Evolutionary conservation across 1,139 yeast genomes (phyloP).

Genomic region (Diutina neorugosa): DNA sequence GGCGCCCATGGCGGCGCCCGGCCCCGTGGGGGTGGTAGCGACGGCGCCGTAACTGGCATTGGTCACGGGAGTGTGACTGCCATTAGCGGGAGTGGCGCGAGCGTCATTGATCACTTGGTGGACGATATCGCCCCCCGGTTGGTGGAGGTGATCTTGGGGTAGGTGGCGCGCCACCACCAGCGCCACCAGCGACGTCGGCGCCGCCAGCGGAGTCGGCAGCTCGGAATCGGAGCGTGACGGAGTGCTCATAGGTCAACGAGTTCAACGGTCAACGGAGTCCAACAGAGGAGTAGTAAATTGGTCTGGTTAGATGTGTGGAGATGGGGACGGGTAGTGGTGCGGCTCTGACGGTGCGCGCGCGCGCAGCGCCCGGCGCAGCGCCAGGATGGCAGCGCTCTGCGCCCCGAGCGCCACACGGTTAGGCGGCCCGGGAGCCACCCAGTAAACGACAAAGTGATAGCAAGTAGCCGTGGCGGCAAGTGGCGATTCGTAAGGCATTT

Average conservation of each 20-base stretch:
- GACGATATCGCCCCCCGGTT: constrained; percentile 66
- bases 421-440: background rate
- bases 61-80: constrained; percentile 36
- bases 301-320: too few relatives aligned
- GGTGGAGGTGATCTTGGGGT: constrained; percentile 29
- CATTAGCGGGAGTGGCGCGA: constrained; percentile 12
- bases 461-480: background rate
- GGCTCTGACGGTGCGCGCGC: too few relatives aligned
- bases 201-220: background rate
- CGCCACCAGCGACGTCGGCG: background rate
- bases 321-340: background rate
- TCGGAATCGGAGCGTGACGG: background rate
- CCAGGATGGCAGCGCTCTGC: too few relatives aligned
- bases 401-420: background rate
- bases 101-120: constrained; percentile 36
- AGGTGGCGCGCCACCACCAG: constrained; percentile 3
- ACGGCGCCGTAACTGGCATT: constrained; percentile 34
- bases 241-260: background rate
- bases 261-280: too few relatives aligned
- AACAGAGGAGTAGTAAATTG: too few relatives aligned
- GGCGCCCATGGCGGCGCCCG: constrained; percentile 7
- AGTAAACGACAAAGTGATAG: too few relatives aligned
- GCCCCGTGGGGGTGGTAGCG: constrained; percentile 12
- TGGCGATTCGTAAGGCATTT: too few relatives aligned
- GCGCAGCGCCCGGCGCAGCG: too few relatives aligned